Evolutionary conservation across 805 yeast genomes (phyloP).

Genomic region (Starmerella potacharoeniae): DNA sequence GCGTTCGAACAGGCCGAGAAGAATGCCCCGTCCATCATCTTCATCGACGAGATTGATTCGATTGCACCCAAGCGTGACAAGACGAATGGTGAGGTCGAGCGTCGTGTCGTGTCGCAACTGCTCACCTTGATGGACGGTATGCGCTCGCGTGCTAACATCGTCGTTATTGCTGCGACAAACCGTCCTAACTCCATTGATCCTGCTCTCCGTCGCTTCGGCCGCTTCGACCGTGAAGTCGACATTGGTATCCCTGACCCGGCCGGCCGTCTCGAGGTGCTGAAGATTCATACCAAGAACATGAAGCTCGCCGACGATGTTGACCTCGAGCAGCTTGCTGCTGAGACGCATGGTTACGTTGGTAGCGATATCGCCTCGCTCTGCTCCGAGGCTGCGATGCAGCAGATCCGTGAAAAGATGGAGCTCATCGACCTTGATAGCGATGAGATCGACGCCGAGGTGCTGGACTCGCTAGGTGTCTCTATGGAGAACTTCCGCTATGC

Average conservation of each 20-base stretch:
- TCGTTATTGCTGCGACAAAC: slow-evolving; percentile 95
- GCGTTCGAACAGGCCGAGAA: slow-evolving; percentile 99
- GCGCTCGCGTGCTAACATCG: slow-evolving; percentile 98
- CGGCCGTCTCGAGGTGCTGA: slow-evolving; percentile 91
- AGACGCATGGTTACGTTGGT: slow-evolving; percentile 99
- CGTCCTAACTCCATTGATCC: slow-evolving; percentile 81
- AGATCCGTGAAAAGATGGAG: slow-evolving; percentile 98
- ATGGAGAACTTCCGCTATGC: slow-evolving; percentile 99
- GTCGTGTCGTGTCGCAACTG: slow-evolving; percentile 97
- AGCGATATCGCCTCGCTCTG: slow-evolving; percentile 97
- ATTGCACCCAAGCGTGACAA: slow-evolving; percentile 99
- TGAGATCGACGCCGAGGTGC: slow-evolving; percentile 92
- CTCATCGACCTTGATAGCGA: slow-evolving; percentile 91
- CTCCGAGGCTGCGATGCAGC: slow-evolving; percentile 99
- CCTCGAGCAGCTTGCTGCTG: slow-evolving; percentile 88
- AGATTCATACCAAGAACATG: slow-evolving; percentile 98
- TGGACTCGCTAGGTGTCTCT: slow-evolving; percentile 92
- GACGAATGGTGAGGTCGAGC: slow-evolving; percentile 98
- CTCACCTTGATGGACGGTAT: slow-evolving; percentile 98
- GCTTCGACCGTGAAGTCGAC: slow-evolving; percentile 78
- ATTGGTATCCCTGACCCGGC: slow-evolving; percentile 95
- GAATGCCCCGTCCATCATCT: slow-evolving; percentile 94
- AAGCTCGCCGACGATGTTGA: slow-evolving; percentile 91
- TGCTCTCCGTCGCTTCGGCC: slow-evolving; percentile 73
- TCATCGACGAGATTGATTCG: slow-evolving; percentile 97